These are phyloP conservation scores for Aspergillus versicolor DNA, from an alignment of 2,329 filamentous ascomycete species.

Conservation along the genomic window DNA sequence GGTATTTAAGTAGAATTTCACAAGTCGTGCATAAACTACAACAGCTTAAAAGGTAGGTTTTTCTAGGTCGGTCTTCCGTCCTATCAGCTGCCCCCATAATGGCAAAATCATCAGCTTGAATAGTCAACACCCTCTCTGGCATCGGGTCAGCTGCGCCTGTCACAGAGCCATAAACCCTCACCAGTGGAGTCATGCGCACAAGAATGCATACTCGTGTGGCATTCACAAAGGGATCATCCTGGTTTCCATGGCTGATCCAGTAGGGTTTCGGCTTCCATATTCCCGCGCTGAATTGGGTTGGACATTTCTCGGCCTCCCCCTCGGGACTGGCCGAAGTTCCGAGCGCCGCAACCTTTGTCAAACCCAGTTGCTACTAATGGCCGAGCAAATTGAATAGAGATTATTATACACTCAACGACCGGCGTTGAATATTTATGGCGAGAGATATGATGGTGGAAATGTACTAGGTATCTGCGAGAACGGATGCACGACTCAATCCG, in stretches of 20 bases:
- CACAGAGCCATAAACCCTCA: conserved; percentile 9
- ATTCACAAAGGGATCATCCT: background rate
- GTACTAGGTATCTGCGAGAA: background rate
- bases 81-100: background rate
- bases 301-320: background rate
- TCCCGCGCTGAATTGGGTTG: background rate
- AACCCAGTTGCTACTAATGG: background rate
- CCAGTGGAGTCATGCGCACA: conserved; percentile 19
- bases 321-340: background rate
- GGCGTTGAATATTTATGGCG: conserved; percentile 9
- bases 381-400: background rate
- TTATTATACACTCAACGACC: conserved; percentile 17
- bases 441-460: background rate
- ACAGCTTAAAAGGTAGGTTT: background rate
- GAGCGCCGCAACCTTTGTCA: background rate
- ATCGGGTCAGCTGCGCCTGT: conserved; percentile 18
- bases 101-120: background rate
- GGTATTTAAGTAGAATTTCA: too few relatives aligned
- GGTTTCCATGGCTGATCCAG: background rate
- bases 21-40: background rate
- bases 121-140: background rate
- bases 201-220: conserved; percentile 12
- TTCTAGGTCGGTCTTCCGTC: background rate
- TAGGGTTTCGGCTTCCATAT: background rate
- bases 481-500: background rate